These are phyloP conservation scores for Lachnellula arida DNA, from an alignment of 2,329 filamentous ascomycete genomes.

Conservation along the genomic window DNA sequence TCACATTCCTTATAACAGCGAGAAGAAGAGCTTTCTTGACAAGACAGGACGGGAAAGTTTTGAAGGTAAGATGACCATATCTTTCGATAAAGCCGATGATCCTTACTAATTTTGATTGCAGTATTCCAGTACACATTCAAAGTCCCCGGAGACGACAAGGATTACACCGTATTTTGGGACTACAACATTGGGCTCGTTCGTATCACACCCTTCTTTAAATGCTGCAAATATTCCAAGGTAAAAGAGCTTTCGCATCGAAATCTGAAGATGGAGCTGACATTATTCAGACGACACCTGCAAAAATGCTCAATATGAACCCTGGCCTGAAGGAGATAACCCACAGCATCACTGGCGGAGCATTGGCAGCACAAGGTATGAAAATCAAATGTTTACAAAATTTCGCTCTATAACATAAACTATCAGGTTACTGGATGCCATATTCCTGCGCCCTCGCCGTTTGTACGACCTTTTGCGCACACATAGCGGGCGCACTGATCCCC, in stretches of 20 bases:
- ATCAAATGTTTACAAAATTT: conserved; percentile 1
- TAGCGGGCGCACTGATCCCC: conserved; percentile 81
- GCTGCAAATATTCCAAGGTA: conserved; percentile 82
- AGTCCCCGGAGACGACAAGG: conserved; percentile 59
- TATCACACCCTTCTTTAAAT: conserved; percentile 94
- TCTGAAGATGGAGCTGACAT: conserved; percentile 7
- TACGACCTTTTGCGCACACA: conserved; percentile 80
- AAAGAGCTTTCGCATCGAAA: conserved; percentile 20
- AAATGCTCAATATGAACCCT: conserved; percentile 71
- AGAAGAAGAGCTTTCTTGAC: conserved; percentile 82
- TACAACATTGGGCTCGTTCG: conserved; percentile 92
- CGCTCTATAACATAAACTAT: conserved; percentile 11
- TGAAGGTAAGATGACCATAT: conserved; percentile 57
- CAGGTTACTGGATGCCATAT: conserved; percentile 97
- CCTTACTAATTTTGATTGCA: conserved; percentile 36
- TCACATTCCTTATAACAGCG: conserved; percentile 91
- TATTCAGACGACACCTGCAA: conserved; percentile 76
- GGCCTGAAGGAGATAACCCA: conserved; percentile 86
- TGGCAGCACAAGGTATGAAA: conserved; percentile 75
- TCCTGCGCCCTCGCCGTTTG: conserved; percentile 81
- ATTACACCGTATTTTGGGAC: conserved; percentile 89
- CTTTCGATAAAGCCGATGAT: conserved; percentile 3
- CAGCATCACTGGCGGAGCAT: conserved; percentile 89
- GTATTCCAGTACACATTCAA: conserved; percentile 83
- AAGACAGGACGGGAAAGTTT: conserved; percentile 87